Evolutionary conservation across 768 basidiomycete genomes (phyloP).

Genomic region (Cyathus striatus): DNA sequence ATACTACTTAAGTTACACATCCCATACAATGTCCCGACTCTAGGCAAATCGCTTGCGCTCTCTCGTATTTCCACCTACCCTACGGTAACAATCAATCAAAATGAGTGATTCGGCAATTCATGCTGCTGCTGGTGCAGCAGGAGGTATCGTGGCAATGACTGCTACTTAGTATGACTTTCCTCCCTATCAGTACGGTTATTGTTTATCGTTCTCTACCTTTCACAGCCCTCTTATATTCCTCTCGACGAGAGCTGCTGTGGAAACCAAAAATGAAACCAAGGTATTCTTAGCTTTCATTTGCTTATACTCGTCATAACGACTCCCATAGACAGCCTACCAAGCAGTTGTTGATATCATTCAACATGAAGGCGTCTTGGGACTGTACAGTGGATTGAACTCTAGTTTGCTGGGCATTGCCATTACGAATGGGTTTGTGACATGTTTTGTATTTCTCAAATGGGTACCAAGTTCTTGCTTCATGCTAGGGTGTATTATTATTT

Average conservation of each 20-base stretch:
- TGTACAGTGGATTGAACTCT: constrained; percentile 85
- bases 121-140: constrained; percentile 82
- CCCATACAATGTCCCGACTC: too few relatives aligned
- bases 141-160: constrained; percentile 89
- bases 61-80: not conserved
- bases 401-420: constrained; percentile 87
- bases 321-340: constrained; percentile 59
- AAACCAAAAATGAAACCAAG: constrained; percentile 74
- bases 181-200: too few relatives aligned
- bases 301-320: constrained; percentile 1
- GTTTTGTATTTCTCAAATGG: not conserved
- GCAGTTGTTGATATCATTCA: constrained; percentile 72
- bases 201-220: too few relatives aligned
- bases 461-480: constrained; percentile 1
- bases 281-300: constrained; percentile 28
- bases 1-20: too few relatives aligned
- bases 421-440: constrained; percentile 71
- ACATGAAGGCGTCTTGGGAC: constrained; percentile 76
- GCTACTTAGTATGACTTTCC: constrained; percentile 69
- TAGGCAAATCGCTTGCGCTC: too few relatives aligned
- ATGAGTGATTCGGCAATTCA: constrained; percentile 84
- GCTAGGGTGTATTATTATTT: constrained; percentile 89
- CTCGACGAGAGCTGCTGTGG: constrained; percentile 90
- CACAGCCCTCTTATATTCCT: constrained; percentile 85
- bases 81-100: constrained; percentile 6